Evolutionary conservation across 192 early-diverging fungal genomes (phyloP).

Genomic region (Backusella tarrabulga): DNA sequence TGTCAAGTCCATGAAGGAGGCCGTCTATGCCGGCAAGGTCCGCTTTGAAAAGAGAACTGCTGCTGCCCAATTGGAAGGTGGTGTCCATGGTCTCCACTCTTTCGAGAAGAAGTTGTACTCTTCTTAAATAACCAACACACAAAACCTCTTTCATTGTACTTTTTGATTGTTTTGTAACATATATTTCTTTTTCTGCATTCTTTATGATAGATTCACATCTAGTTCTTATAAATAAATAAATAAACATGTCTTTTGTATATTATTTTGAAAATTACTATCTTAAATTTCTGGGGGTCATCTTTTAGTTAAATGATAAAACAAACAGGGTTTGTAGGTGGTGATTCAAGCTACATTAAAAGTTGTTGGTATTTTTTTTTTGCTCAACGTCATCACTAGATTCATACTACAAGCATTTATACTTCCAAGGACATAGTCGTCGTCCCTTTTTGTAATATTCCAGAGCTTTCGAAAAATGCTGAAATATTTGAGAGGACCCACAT

Average conservation of each 20-base stretch:
- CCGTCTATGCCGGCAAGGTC: slow-evolving; percentile 69
- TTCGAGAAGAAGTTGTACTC: slow-evolving; percentile 77
- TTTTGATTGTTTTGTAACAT: background rate
- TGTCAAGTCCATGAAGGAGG: slow-evolving; percentile 65
- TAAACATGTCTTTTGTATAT: background rate
- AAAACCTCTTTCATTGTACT: background rate
- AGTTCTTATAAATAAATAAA: background rate
- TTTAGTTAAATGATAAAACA: too few relatives aligned
- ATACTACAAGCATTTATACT: background rate
- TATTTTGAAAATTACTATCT: background rate
- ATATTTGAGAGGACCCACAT: too few relatives aligned
- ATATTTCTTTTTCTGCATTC: background rate
- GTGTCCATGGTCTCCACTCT: slow-evolving; percentile 87
- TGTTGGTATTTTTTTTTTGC: background rate
- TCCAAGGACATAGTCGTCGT: too few relatives aligned
- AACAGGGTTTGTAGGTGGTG: too few relatives aligned
- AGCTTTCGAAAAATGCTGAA: too few relatives aligned
- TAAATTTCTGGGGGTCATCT: too few relatives aligned
- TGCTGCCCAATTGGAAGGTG: slow-evolving; percentile 93
- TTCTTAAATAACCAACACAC: slow-evolving; percentile 31
- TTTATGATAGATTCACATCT: background rate
- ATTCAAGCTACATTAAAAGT: background rate
- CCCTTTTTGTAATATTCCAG: too few relatives aligned
- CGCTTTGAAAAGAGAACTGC: slow-evolving; percentile 94
- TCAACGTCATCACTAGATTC: background rate